phyloP scores from a whole-genome alignment of 768 basidiomycete species.

The Exidia glandulosa region DNA sequence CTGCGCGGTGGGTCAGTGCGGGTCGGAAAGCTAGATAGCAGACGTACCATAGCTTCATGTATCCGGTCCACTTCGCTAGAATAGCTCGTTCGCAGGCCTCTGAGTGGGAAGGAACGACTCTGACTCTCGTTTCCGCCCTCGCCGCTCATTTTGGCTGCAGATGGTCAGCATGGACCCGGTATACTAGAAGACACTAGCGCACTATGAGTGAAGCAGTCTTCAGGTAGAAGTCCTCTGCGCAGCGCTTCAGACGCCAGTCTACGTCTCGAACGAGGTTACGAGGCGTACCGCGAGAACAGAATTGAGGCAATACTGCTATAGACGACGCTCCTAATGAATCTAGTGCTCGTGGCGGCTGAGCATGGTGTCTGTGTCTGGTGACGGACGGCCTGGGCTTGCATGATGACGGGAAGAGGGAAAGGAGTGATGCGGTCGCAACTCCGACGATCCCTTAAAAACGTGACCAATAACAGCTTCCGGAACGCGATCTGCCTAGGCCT shows the following conservation, averaged over 20 bases:
- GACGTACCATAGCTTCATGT: conserved; percentile 63
- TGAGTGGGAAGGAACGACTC: conserved; percentile 67
- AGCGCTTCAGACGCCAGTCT: not conserved
- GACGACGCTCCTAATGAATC: not conserved
- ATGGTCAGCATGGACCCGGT: too few species aligned
- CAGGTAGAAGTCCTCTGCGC: conserved; percentile 61
- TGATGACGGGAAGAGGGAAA: too few species aligned
- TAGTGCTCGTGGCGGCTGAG: not conserved
- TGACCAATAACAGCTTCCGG: too few species aligned
- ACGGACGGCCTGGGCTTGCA: not conserved
- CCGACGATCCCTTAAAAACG: too few species aligned
- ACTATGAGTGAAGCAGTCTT: conserved; percentile 71
- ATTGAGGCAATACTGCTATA: not conserved
- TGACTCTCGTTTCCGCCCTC: conserved; percentile 47
- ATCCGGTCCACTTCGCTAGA: conserved; percentile 77
- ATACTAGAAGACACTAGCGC: conserved; percentile 6
- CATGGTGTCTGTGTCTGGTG: not conserved
- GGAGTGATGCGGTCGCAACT: too few species aligned
- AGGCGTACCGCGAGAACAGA: not conserved
- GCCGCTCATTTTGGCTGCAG: conserved; percentile 2
- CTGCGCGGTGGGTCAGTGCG: conserved; percentile 39
- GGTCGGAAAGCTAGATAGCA: conserved; percentile 1
- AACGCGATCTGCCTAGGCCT: too few species aligned
- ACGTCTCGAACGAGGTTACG: not conserved
- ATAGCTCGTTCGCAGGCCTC: conserved; percentile 61